Evolutionary conservation across 148 eudicot species (phyloP).

Genomic region (Fagopyrum homotropicum): DNA sequence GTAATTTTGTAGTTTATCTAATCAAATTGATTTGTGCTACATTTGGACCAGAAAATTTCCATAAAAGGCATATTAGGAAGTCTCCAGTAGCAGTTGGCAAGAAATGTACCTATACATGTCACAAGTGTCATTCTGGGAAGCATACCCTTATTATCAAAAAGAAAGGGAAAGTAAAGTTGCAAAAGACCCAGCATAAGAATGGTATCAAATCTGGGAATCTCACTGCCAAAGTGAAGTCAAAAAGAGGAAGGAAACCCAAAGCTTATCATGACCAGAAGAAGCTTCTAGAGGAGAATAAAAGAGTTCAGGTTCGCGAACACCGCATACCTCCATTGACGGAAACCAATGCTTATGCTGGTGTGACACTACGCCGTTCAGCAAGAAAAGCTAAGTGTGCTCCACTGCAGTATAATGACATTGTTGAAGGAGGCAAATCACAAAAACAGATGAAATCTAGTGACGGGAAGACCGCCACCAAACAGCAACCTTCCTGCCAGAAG

Average conservation of each 20-base stretch:
- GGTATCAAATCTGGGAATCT: conserved; percentile 17
- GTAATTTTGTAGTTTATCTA: neutral
- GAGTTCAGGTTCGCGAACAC: conserved; percentile 16
- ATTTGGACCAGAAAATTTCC: conserved; percentile 56
- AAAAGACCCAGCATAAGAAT: conserved; percentile 14
- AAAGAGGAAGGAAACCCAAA: conserved; percentile 32
- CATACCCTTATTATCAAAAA: neutral
- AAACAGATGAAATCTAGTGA: conserved; percentile 25
- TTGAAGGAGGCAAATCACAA: conserved; percentile 27
- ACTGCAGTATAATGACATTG: conserved; percentile 25
- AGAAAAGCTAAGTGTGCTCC: conserved; percentile 38
- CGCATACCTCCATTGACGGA: neutral
- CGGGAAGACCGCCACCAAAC: conserved; percentile 26
- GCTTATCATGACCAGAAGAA: conserved; percentile 5
- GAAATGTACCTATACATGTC: conserved; percentile 51
- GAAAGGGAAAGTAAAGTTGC: conserved; percentile 8
- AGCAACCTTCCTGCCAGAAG: conserved; percentile 32
- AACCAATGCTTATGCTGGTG: conserved; percentile 25
- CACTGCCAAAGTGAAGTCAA: conserved; percentile 17
- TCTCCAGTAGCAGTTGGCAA: conserved; percentile 36
- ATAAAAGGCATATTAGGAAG: conserved; percentile 70
- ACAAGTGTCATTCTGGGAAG: conserved; percentile 36
- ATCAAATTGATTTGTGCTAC: neutral
- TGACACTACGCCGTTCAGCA: conserved; percentile 73
- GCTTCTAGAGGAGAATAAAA: conserved; percentile 31